Evolutionary conservation across 768 basidiomycete genomes (phyloP), one percentile per base, ranked within the genome.

Genomic region (Mrakia blollopis): DNA sequence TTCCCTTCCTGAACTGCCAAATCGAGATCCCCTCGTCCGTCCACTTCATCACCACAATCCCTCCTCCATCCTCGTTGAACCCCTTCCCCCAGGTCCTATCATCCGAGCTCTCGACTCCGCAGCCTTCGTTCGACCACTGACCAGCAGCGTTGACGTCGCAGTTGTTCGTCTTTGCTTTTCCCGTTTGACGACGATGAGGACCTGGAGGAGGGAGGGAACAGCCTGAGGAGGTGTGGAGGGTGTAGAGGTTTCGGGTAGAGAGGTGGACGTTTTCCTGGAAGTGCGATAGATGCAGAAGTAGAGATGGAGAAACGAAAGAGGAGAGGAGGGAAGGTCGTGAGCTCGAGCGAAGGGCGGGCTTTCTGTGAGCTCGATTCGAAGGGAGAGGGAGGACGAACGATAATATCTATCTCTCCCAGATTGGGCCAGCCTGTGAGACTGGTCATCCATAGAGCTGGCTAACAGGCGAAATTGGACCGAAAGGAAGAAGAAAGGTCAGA

Each of bases 71-170:
- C 28, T 67, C 39, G 44, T 74, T 65, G 73, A 74, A 74, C 2
- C 62, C 63, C 10, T 74, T 65, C 13, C 73, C 73, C 62, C 63
- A 74, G 9, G 57, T 65, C 11, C 14, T 41, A 21, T 60, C 50
- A 9, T 54, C 62, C 23, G 41, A 21, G 25, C 23, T 16, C 21
- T 63, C 41, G 5, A 74, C 73, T 5, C 73, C 73, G 14, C 73
- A 74, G 14, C 73, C 73, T 35, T 74, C 73, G 62, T 74, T 74
- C 35, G 63, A 25, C 73, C 73, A 74, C 28, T 74, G 73, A 1
- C 44, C 28, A 21, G 44, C 25, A 11, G 73, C 73, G 11, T 67
- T 37, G 52, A 74, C 73, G 44, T 74, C 73, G 65, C 73, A 74
- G 30, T 74, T 65, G 62, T 52, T 67, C 11, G 73, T 74, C 63